phyloP scores from a whole-genome alignment of 345 rosid species.

The Garcia nutans region DNA sequence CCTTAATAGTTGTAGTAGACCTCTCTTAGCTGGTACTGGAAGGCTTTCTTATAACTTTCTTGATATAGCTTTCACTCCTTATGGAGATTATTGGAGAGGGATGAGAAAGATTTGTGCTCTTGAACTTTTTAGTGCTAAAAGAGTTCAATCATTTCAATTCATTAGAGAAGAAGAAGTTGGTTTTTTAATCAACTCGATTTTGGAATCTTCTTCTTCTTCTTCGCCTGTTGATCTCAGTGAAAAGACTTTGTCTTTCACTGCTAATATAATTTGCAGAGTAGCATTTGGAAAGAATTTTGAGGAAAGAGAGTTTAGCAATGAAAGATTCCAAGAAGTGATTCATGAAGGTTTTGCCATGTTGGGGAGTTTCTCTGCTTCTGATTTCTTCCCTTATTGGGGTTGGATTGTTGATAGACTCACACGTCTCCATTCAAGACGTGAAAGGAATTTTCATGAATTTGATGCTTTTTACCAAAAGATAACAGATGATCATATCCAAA shows the following conservation, averaged over 20 bases:
- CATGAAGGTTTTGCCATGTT: constrained; percentile 4
- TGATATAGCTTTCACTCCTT: not conserved
- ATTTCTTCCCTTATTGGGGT: constrained; percentile 8
- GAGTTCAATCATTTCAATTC: not conserved
- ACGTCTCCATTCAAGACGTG: constrained; percentile 1
- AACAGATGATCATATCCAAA: constrained; percentile 41
- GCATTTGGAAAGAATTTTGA: constrained; percentile 16
- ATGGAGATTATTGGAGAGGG: not conserved
- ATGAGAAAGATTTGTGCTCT: constrained; percentile 7
- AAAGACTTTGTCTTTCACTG: not conserved
- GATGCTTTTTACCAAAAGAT: constrained; percentile 39
- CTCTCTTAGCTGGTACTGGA: not conserved
- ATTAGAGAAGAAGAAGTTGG: constrained; percentile 1
- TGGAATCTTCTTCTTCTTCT: not conserved
- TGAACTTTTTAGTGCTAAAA: not conserved
- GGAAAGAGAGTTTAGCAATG: not conserved
- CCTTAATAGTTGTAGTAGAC: not conserved
- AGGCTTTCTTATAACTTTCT: not conserved
- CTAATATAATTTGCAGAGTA: not conserved
- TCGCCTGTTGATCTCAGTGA: constrained; percentile 4
- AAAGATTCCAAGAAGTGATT: not conserved
- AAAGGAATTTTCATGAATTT: constrained; percentile 30
- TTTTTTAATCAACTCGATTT: not conserved
- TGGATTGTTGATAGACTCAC: constrained; percentile 8
- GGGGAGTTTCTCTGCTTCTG: not conserved